A percentile compares a stretch with the other conserved stretches of the same genome.
Conservation (phyloP, 139 green algal species). For the Chlamydomonas eustigma region DNA sequence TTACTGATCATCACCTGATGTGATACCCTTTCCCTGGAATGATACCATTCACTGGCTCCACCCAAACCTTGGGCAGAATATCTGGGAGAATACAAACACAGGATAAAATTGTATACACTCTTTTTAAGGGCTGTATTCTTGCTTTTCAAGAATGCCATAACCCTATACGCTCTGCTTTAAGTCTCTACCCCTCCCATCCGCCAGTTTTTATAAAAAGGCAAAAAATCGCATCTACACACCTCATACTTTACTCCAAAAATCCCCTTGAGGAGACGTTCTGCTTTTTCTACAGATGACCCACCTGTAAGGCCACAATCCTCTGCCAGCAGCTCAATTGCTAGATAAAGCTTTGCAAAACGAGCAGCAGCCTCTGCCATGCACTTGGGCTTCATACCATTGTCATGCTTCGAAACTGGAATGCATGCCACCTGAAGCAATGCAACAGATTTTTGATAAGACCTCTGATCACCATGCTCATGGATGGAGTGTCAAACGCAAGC, state of each 20-base stretch:
- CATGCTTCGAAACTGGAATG: constrained; percentile 5
- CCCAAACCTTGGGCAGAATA: constrained; percentile 41
- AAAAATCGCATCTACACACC: too few relatives aligned
- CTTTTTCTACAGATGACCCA: too few relatives aligned
- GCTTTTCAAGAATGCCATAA: too few relatives aligned
- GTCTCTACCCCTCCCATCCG: too few relatives aligned
- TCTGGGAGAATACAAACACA: constrained; percentile 16
- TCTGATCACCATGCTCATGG: too few relatives aligned
- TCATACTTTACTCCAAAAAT: too few relatives aligned
- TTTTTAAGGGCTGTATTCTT: too few relatives aligned
- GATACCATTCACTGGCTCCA: constrained; percentile 33
- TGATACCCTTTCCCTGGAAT: constrained; percentile 38
- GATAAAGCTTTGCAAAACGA: background rate
- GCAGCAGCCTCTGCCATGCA: background rate
- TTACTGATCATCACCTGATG: constrained; percentile 37
- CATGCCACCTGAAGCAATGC: background rate
- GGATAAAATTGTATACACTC: background rate
- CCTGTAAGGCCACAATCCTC: background rate
- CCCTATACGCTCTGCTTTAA: too few relatives aligned
- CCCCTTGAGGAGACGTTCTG: too few relatives aligned
- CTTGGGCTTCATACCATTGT: background rate
- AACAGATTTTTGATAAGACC: background rate
- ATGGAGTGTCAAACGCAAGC: too few relatives aligned
- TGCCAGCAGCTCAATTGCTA: constrained; percentile 7
- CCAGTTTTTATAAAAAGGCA: too few relatives aligned